Evolutionary conservation across 2,329 filamentous ascomycete genomes (phyloP).

Genomic region (Cladosporium austrohemisphaericum): DNA sequence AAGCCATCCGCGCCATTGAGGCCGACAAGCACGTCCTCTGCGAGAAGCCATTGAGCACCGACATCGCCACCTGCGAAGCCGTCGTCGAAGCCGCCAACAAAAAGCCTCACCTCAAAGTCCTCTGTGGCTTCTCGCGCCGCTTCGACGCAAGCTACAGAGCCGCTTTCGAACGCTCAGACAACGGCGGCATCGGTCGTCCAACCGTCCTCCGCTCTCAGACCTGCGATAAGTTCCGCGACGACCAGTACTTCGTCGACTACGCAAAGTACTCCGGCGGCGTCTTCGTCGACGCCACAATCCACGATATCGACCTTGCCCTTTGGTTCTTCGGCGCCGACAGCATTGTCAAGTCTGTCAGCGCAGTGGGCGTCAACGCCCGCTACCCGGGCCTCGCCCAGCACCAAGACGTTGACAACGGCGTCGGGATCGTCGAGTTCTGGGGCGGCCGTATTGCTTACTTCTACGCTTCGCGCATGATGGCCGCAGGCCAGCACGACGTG

Average conservation of each 20-base stretch:
- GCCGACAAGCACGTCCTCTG: conserved; percentile 54
- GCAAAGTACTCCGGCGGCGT: conserved; percentile 41
- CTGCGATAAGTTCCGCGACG: conserved; percentile 38
- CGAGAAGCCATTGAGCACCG: conserved; percentile 46
- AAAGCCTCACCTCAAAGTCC: conserved; percentile 39
- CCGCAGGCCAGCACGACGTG: conserved; percentile 42
- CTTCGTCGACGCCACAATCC: conserved; percentile 44
- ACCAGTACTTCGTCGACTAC: conserved; percentile 43
- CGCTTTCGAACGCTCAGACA: conserved; percentile 33
- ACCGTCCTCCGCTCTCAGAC: conserved; percentile 43
- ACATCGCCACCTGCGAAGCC: conserved; percentile 20
- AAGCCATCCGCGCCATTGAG: conserved; percentile 55
- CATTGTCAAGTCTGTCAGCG: conserved; percentile 33
- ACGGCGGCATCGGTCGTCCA: conserved; percentile 38
- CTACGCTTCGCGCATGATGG: conserved; percentile 42
- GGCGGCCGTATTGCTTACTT: conserved; percentile 44
- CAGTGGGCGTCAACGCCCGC: conserved; percentile 26
- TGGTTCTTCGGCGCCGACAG: conserved; percentile 38
- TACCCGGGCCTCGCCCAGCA: conserved; percentile 38
- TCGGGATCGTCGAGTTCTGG: conserved; percentile 45
- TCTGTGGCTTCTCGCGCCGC: conserved; percentile 44
- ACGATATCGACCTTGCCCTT: conserved; percentile 45
- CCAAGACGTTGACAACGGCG: conserved; percentile 43
- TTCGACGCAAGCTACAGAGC: conserved; percentile 44
- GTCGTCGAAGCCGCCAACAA: conserved; percentile 36